A percentile compares a stretch with the other conserved stretches of the same genome.
phyloP scores from a whole-genome alignment of 78 protist species.

The Chrysochromulina parva region DNA sequence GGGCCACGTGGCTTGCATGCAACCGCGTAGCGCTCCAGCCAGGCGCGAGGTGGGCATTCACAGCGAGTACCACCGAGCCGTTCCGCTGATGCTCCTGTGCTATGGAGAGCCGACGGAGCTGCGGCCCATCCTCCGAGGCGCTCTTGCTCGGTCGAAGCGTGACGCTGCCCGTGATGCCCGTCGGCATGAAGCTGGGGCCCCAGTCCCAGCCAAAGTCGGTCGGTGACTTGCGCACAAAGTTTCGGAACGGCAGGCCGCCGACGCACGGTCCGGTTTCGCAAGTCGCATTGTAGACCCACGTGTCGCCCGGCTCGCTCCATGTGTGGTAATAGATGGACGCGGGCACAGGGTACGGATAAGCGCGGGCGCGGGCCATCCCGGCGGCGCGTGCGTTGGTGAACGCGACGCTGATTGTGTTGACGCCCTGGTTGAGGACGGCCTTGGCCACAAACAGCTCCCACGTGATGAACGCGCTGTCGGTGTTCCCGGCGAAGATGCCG shows the following conservation, averaged over 20 bases:
- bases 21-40: neutral
- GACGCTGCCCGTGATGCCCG: no score
- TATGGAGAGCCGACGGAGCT: no score
- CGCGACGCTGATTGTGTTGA: neutral
- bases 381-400: neutral
- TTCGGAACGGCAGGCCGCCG: neutral
- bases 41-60: neutral
- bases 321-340: neutral
- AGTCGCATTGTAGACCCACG: no score
- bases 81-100: no score
- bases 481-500: neutral
- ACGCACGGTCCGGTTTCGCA: no score
- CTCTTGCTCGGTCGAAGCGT: no score
- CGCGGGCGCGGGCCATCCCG: neutral
- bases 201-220: conserved; percentile 58
- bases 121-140: no score
- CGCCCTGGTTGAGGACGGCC: neutral
- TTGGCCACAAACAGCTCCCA: neutral
- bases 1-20: neutral
- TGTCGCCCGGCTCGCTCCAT: neutral
- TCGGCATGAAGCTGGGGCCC: no score
- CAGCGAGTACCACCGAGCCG: neutral
- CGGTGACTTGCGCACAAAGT: conserved; percentile 33
- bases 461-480: neutral
- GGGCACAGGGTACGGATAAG: conserved; percentile 40